These are phyloP conservation scores for Eimeria praecox DNA, from an alignment of 169 alveolate species.

Conservation along the genomic window DNA sequence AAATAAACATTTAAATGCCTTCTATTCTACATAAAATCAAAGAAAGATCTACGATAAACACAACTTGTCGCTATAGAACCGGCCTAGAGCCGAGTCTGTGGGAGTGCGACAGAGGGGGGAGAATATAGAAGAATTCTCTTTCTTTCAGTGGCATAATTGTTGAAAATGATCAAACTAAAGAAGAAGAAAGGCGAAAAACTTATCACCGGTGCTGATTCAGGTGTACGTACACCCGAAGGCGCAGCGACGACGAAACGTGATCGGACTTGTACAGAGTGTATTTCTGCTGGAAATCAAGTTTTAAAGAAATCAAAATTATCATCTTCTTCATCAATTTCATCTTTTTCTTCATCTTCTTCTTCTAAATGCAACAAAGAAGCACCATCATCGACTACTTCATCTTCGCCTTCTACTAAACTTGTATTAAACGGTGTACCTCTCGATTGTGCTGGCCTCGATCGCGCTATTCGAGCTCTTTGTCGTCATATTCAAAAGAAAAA, in stretches of 20 bases:
- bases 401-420: not conserved
- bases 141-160: not conserved
- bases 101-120: not conserved
- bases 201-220: not conserved
- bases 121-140: not conserved
- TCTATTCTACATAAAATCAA: too few species aligned
- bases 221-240: not conserved
- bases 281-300: not conserved
- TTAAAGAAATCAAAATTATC: not conserved
- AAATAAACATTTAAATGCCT: too few species aligned
- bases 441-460: not conserved
- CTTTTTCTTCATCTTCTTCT: not conserved
- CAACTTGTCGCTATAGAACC: too few species aligned
- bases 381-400: not conserved
- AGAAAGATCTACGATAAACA: too few species aligned
- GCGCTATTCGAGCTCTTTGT: constrained; percentile 38
- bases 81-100: too few species aligned
- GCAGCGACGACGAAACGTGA: not conserved
- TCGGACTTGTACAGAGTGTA: not conserved
- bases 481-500: constrained; percentile 37
- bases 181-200: not conserved
- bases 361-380: not conserved
- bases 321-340: too few species aligned
- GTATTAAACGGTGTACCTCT: not conserved
- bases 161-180: not conserved